A percentile compares a stretch with the other conserved stretches of the same genome.
Conservation (phyloP, 2,329 filamentous ascomycete genomes). For the Paradendryphiella salina region DNA sequence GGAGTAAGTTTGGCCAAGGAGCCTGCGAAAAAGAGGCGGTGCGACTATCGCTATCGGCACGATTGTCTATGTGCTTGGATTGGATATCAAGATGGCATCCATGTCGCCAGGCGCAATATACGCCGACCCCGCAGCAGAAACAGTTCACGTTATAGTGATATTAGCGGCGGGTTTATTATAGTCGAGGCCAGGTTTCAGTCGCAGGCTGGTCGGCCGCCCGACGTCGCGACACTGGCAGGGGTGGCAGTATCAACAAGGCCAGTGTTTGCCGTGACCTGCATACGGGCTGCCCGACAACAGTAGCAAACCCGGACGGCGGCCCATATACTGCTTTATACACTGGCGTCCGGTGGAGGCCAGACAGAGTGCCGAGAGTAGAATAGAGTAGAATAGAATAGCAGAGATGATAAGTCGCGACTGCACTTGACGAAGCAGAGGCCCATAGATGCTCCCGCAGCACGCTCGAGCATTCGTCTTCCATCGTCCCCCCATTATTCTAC, state of each 20-base stretch:
- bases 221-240: slow-evolving; percentile 7
- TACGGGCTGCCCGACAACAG: too few relatives aligned
- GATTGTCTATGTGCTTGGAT: background rate
- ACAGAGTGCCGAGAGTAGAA: too few relatives aligned
- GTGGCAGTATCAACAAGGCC: background rate
- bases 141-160: slow-evolving; percentile 16
- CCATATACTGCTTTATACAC: too few relatives aligned
- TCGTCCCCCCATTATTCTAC: slow-evolving; percentile 15
- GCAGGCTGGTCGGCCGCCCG: slow-evolving; percentile 9
- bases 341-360: too few relatives aligned
- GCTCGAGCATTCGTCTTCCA: slow-evolving; percentile 1
- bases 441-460: slow-evolving; percentile 9
- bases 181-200: slow-evolving; percentile 22
- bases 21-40: too few relatives aligned
- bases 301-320: too few relatives aligned
- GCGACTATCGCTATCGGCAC: background rate
- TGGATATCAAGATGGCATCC: background rate
- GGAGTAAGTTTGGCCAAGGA: slow-evolving; percentile 5
- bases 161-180: slow-evolving; percentile 7
- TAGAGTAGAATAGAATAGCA: too few relatives aligned
- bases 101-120: background rate
- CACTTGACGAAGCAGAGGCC: slow-evolving; percentile 4
- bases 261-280: background rate
- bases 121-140: slow-evolving; percentile 15
- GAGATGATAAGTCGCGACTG: too few relatives aligned